These are phyloP conservation scores for Westerdykella aurantiaca DNA, from an alignment of 2,329 filamentous ascomycete species.

Conservation along the genomic window DNA sequence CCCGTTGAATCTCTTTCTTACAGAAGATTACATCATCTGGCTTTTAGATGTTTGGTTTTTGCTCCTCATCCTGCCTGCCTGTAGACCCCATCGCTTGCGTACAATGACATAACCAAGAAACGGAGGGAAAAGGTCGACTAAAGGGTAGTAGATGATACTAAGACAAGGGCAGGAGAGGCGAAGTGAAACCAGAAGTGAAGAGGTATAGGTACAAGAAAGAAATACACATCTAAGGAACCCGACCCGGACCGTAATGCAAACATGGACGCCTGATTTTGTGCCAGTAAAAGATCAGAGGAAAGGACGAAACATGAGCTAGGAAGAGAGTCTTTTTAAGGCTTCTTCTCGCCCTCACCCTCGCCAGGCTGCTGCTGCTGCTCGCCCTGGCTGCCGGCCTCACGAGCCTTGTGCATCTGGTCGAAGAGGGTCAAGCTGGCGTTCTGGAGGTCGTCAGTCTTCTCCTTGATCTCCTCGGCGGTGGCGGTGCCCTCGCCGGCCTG, in stretches of 20 bases:
- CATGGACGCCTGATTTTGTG: slow-evolving; percentile 33
- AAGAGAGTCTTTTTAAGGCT: slow-evolving; percentile 47
- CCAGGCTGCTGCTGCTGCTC: slow-evolving; percentile 35
- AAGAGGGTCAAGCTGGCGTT: slow-evolving; percentile 92
- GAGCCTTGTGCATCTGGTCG: slow-evolving; percentile 99
- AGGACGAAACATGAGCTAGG: slow-evolving; percentile 16
- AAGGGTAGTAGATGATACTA: slow-evolving; percentile 23
- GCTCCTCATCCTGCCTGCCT: background rate
- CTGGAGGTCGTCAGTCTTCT: slow-evolving; percentile 98
- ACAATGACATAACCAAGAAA: slow-evolving; percentile 11
- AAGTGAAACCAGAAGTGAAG: slow-evolving; percentile 26
- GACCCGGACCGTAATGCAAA: slow-evolving; percentile 32
- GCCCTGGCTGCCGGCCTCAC: slow-evolving; percentile 52
- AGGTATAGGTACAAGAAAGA: slow-evolving; percentile 33
- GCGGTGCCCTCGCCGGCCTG: slow-evolving; percentile 83
- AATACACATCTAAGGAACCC: slow-evolving; percentile 32
- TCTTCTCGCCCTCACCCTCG: slow-evolving; percentile 65
- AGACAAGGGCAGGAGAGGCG: slow-evolving; percentile 18
- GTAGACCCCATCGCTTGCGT: slow-evolving; percentile 3
- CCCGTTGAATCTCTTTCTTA: background rate
- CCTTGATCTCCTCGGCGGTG: slow-evolving; percentile 90
- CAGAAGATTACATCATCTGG: background rate
- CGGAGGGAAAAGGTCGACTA: slow-evolving; percentile 9
- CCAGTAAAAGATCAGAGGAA: slow-evolving; percentile 16
- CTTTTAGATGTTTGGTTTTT: background rate